Conservation (phyloP, 2,329 filamentous ascomycete genomes). For the Penicillium paneum region DNA sequence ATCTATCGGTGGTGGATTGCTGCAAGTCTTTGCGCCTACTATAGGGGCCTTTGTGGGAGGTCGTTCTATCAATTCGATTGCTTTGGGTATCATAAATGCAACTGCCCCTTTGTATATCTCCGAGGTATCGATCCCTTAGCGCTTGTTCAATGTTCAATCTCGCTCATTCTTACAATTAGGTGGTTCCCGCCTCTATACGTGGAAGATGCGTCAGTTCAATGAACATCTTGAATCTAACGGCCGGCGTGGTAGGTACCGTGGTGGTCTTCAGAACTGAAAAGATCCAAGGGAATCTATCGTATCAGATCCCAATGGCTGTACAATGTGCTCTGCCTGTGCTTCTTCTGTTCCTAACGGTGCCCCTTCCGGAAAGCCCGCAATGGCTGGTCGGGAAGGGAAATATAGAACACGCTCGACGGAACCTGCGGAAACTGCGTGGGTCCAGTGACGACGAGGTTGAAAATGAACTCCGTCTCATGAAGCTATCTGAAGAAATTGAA, state of each 20-base stretch:
- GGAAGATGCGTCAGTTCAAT: constrained; percentile 32
- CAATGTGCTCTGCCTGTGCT: constrained; percentile 35
- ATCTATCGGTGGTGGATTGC: constrained; percentile 33
- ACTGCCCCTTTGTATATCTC: constrained; percentile 39
- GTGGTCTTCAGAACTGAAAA: constrained; percentile 34
- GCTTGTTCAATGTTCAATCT: background rate
- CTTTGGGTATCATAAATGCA: constrained; percentile 34
- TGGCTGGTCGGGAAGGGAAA: constrained; percentile 33
- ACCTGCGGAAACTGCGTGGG: constrained; percentile 33
- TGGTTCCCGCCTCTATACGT: constrained; percentile 34
- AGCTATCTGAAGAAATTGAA: constrained; percentile 27
- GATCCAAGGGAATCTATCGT: constrained; percentile 26
- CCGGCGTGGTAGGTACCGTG: constrained; percentile 33
- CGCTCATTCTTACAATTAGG: constrained; percentile 10
- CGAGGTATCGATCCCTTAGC: constrained; percentile 20
- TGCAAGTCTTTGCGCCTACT: constrained; percentile 38
- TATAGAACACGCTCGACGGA: constrained; percentile 28
- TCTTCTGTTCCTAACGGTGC: constrained; percentile 28
- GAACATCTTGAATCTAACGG: constrained; percentile 32
- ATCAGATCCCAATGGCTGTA: constrained; percentile 37
- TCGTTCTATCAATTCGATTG: constrained; percentile 32
- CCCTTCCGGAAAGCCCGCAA: constrained; percentile 35
- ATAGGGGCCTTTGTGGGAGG: constrained; percentile 35
- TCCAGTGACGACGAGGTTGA: constrained; percentile 31
- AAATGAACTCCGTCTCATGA: constrained; percentile 33